Evolutionary conservation across 2,329 filamentous ascomycete species (phyloP), one percentile per base, ranked within the genome.

Genomic region (Cladorrhinum sp.): DNA sequence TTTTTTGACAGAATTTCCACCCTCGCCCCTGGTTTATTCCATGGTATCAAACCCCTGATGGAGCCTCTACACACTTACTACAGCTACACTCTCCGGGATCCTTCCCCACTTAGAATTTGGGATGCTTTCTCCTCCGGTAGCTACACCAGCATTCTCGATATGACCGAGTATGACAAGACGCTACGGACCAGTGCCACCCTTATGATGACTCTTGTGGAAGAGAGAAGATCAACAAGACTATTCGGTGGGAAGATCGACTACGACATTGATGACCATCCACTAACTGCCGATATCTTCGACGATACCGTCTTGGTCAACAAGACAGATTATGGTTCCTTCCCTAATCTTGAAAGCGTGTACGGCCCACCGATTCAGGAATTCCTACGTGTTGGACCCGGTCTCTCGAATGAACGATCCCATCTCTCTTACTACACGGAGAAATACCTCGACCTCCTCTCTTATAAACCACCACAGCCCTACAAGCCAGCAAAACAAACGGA

Each of bases 1-100:
- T 83, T 83, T 61, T 80, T 81, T 62, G 84, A 86, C 66, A 77
- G 84, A 1, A 71, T 85, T 5, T 81, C 81, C 1, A 80, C 77
- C 1, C 68, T 85, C 1, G 74, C 82, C 0, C 83, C 83, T 0
- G 74, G 73, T 0, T 65, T 77, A 49, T 77, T 79, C 48, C 63
- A 58, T 63, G 78, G 64, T 68, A 72, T 18, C 63, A 72, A 50
- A 62, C 77, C 41, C 3, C 67, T 80, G 7, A 74, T 77, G 36
- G 74, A 79, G 4, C 75, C 77, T 3, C 67, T 83, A 20, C 72
- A 74, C 4, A 74, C 73, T 0, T 80, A 84, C 63, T 85, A 80
- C 64, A 69, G 69, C 3, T 73, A 70, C 1, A 80, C 79, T 0
- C 70, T 85, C 18, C 63, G 65, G 3, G 66, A 69, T 10, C 71